Base-by-base conservation (phyloP, 306 rosid species). In the Parietaria judaica region DNA sequence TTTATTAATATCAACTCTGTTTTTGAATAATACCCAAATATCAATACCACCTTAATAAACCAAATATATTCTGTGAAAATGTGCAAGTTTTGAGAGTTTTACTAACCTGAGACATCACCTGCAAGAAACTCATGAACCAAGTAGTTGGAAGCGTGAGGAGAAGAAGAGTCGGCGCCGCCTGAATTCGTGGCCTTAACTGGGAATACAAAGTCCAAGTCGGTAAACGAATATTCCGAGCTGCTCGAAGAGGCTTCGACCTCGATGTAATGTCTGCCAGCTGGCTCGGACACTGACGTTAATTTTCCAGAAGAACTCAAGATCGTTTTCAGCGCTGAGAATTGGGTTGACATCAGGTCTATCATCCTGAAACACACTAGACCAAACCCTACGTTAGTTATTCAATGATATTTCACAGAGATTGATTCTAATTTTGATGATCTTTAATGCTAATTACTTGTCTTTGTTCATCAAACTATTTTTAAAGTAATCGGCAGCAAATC, bases 301-400 rank as follows among this genome's bases (percentile, higher is more conserved):
- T 80, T 80, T 70, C 91, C 81, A 17, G 89, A 78, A 64, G 97
- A 75, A 71, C 74, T 64, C 73, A 85, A 70, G 58, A 81, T 80
- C 67, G 41, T 80, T 79, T 81, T 87, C 83, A 91, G 80, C 69
- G 83, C 96, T 59, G 86, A 77, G 66, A 91, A 89, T 87, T 87
- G 96, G 78, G 68, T 83, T 71, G 89, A 83, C 89, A 85, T 74
- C 83, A 80, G 80, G 70, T 75, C 74, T 74, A 87, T 83, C 97
- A 91, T 91, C 97, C 97, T 91, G 95, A 76, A 72, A 91, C 91
- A 83, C 86, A 81, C 92, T 80, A 83, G 73, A 71, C 80, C 84
- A 83, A 83, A 80, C 81, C 67, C 74, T 68, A 79, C 65, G 83
- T 85, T 83, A 90, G 83, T 79, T 74, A 83, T 3, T 50, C 10